These are phyloP conservation scores for Eimeria praecox DNA, from an alignment of 169 alveolate species.

Conservation along the genomic window DNA sequence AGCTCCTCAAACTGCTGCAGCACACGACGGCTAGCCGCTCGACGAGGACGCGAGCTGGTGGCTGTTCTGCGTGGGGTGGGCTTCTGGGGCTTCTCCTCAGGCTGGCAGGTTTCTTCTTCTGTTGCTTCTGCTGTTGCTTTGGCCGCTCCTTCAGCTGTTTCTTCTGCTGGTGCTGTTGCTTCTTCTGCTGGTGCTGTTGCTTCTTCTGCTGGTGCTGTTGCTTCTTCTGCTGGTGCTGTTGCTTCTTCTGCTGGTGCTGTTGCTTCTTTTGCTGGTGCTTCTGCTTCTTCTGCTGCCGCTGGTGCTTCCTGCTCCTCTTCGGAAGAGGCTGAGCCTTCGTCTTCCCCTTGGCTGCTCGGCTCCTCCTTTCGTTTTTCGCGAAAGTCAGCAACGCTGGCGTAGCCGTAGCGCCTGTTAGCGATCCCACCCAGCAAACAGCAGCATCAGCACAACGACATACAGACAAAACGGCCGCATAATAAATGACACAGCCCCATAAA, in stretches of 20 bases:
- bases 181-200: slow-evolving; percentile 9
- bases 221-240: background rate
- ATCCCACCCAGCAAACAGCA: too few species aligned
- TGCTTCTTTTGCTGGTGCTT: background rate
- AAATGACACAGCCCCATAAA: too few species aligned
- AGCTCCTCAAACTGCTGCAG: slow-evolving; percentile 12
- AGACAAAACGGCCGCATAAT: background rate
- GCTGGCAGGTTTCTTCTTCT: too few species aligned
- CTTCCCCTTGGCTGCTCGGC: slow-evolving; percentile 13
- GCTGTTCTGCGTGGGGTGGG: slow-evolving; percentile 26
- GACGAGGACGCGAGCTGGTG: slow-evolving; percentile 43
- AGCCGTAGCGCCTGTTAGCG: slow-evolving; percentile 59
- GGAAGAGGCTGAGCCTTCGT: too few species aligned
- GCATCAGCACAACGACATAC: background rate
- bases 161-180: background rate
- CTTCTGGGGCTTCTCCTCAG: too few species aligned
- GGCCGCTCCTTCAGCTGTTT: background rate
- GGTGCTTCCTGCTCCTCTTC: too few species aligned
- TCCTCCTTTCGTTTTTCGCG: slow-evolving; percentile 14
- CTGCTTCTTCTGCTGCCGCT: background rate
- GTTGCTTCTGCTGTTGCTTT: background rate
- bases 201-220: background rate
- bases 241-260: background rate
- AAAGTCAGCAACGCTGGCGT: slow-evolving; percentile 25
- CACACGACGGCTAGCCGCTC: slow-evolving; percentile 67